These are phyloP conservation scores for Malassezia caprae DNA, from an alignment of 1,284 basidiomycete genomes.

Conservation along the genomic window DNA sequence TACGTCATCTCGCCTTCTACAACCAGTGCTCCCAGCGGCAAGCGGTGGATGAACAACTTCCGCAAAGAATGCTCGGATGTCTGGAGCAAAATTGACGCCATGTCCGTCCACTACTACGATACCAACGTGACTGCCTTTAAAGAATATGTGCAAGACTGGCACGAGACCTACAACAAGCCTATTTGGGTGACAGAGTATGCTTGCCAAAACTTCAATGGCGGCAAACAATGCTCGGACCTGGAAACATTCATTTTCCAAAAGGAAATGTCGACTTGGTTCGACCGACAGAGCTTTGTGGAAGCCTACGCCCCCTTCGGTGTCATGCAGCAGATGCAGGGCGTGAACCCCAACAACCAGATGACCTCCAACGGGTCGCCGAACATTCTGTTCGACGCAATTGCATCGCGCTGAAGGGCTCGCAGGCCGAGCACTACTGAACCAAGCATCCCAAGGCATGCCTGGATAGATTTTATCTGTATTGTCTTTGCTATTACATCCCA, in stretches of 20 bases:
- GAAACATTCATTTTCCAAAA: conserved; percentile 50
- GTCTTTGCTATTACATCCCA: not conserved
- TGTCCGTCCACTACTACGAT: conserved; percentile 41
- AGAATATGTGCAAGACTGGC: conserved; percentile 29
- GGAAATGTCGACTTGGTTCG: conserved; percentile 46
- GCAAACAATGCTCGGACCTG: conserved; percentile 47
- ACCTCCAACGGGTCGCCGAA: conserved; percentile 24
- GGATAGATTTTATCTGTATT: not conserved
- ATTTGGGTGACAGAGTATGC: conserved; percentile 40
- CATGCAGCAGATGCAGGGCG: conserved; percentile 34
- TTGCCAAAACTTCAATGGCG: conserved; percentile 45
- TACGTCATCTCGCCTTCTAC: conserved; percentile 36
- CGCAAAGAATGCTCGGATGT: conserved; percentile 22
- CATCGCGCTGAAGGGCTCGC: not conserved
- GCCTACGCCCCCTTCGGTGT: conserved; percentile 36
- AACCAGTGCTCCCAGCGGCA: conserved; percentile 28
- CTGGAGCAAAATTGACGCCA: conserved; percentile 30
- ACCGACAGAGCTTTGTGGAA: conserved; percentile 30
- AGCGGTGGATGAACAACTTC: conserved; percentile 33
- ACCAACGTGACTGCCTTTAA: conserved; percentile 25
- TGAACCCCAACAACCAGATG: conserved; percentile 24
- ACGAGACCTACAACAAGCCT: conserved; percentile 24
- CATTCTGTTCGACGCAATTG: conserved; percentile 19
- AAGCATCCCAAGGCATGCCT: not conserved
- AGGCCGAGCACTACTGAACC: not conserved